Percentiles rank a stretch among this genome's conserved stretches.
Evolutionary conservation across 2,329 filamentous ascomycete genomes (phyloP).

Genomic region (Curvularia sp.): DNA sequence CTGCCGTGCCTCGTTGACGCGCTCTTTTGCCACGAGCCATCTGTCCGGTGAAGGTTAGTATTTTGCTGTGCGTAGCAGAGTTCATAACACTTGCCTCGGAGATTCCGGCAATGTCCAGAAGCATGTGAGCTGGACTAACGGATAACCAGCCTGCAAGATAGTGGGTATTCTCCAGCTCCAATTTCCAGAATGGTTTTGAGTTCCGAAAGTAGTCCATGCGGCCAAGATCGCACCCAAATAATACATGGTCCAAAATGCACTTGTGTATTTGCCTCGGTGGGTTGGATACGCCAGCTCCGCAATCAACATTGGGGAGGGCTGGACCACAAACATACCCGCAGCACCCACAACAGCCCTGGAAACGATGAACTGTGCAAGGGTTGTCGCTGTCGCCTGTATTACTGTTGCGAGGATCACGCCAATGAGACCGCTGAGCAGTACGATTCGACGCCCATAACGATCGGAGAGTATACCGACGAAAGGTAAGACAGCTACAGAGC

Average conservation of each 20-base stretch:
- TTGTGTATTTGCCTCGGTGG: conserved; percentile 65
- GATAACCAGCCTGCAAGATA: conserved; percentile 58
- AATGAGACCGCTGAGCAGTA: conserved; percentile 11
- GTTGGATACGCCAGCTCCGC: conserved; percentile 66
- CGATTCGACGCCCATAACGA: conserved; percentile 17
- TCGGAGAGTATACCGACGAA: conserved; percentile 18
- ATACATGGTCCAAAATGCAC: conserved; percentile 57
- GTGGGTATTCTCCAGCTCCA: conserved; percentile 63
- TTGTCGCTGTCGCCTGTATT: conserved; percentile 30
- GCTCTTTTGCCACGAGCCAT: conserved; percentile 33
- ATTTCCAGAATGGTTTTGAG: conserved; percentile 46
- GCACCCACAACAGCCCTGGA: conserved; percentile 47
- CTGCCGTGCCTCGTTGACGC: conserved; percentile 60
- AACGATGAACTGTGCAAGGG: conserved; percentile 58
- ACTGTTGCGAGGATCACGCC: conserved; percentile 3
- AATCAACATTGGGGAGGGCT: conserved; percentile 62
- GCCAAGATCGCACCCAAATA: conserved; percentile 35
- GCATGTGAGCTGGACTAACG: conserved; percentile 31
- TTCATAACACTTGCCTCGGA: background rate
- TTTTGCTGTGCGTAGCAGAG: background rate
- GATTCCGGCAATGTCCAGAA: background rate
- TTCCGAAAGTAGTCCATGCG: conserved; percentile 31
- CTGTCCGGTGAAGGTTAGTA: background rate
- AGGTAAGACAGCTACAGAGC: conserved; percentile 19
- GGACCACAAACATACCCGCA: conserved; percentile 59